These are phyloP conservation scores for Trichoderma breve DNA, from an alignment of 2,329 filamentous ascomycete genomes.

Conservation along the genomic window DNA sequence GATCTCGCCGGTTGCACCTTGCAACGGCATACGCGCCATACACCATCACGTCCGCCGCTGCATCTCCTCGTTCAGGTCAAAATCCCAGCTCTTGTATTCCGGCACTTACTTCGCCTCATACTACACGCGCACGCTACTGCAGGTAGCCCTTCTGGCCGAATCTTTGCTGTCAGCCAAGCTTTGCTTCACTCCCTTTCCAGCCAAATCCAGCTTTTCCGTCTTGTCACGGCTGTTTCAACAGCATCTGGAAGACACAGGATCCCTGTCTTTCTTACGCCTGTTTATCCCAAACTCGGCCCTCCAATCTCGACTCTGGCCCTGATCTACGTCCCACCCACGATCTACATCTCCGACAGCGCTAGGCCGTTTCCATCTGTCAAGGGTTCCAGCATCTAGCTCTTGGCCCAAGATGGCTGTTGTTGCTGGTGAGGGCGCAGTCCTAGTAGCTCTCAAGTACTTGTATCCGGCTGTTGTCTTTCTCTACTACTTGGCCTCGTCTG, in stretches of 20 bases:
- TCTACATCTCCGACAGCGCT: not conserved
- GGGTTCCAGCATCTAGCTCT: not conserved
- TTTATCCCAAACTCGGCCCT: not conserved
- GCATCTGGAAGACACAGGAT: not conserved
- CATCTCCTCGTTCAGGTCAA: not conserved
- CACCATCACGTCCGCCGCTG: not conserved
- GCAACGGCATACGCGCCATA: not conserved
- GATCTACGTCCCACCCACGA: not conserved
- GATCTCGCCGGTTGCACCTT: not conserved
- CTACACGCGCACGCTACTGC: not conserved
- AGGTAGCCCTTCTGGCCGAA: not conserved
- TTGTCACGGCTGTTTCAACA: not conserved
- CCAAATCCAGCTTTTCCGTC: not conserved
- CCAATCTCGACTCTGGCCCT: not conserved
- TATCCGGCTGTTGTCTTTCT: constrained; percentile 56
- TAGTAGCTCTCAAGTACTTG: constrained; percentile 54
- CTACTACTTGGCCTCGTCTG: constrained; percentile 55
- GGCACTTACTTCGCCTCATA: not conserved
- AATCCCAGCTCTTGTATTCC: not conserved
- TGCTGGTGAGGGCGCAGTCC: constrained; percentile 27
- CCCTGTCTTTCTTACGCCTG: not conserved
- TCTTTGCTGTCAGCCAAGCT: not conserved
- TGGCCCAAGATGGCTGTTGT: constrained; percentile 18
- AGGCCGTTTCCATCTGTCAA: not conserved
- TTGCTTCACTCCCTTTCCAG: not conserved